Base-by-base conservation (phyloP, 1,284 basidiomycete genomes). In the Trichosporon sp. region DNA sequence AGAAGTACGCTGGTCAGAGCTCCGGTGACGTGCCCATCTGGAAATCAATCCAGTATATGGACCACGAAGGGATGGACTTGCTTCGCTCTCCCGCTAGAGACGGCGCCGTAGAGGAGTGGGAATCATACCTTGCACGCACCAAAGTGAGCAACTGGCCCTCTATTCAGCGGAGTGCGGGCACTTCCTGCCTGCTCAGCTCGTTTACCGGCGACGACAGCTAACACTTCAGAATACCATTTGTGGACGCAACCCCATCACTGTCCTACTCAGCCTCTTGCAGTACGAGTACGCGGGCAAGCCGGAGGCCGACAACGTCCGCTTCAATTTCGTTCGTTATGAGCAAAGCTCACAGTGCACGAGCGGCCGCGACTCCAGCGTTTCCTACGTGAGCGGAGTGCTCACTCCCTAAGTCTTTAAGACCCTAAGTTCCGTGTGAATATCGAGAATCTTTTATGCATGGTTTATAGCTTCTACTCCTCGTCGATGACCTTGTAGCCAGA, bases 191-290 rank as follows among this genome's bases (percentile, higher is more conserved):
- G 43, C 14, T n/a, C 43, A 54, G 51, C 19, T 26, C 5, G 1
- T 1, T 48, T 8, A 63, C 10, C 21, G 14, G 35, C 35, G 6
- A 37, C 8, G 16, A 46, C 16, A 16, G 59, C 70, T 71, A 67
- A 68, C 68, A 0, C 12, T 16, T 2, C 89, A 91, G 86, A 99
- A 99, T 84, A 99, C 97, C 0, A 96, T 99, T 59, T 99, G 97
- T 78, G 96, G 97, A 0, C 87, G 95, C 66, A 94, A 98, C 79
- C 95, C 97, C 0, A 98, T 99, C 73, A 93, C 94, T 0, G 92
- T 98, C 0, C 86, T 99, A 4, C 86, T 99, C 4, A 91, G 91
- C 4, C 91, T 94, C 1, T 81, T 98, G 46, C 79, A 88, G 1
- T 83, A 85, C 4, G 80, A 96, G 35, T 89, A 93, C 79, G 84